A percentile compares a stretch with the other conserved stretches of the same genome.
These are phyloP conservation scores for Ogataea saltuana DNA, from an alignment of 805 yeast species.

Conservation along the genomic window DNA sequence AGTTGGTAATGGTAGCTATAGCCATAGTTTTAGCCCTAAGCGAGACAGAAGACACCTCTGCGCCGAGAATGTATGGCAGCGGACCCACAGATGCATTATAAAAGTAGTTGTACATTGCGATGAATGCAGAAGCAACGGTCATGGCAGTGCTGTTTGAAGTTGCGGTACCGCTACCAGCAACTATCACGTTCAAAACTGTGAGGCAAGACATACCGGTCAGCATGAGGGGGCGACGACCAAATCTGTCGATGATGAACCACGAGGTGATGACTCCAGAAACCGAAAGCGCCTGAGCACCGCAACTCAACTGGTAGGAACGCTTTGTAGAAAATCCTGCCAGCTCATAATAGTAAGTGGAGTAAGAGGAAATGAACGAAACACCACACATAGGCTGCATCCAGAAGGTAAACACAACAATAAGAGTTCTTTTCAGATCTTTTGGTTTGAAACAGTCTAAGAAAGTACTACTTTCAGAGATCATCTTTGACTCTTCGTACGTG, in stretches of 20 bases:
- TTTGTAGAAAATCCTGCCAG: constrained; percentile 48
- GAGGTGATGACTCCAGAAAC: constrained; percentile 35
- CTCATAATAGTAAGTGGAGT: constrained; percentile 49
- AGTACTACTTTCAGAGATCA: constrained; percentile 18
- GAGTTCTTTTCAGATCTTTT: constrained; percentile 47
- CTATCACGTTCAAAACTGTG: constrained; percentile 27
- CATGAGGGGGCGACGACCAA: constrained; percentile 41
- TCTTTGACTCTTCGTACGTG: constrained; percentile 33
- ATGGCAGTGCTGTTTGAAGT: constrained; percentile 27
- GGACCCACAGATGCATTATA: constrained; percentile 36
- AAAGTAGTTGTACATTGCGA: constrained; percentile 26
- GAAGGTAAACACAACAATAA: constrained; percentile 40
- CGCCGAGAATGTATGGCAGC: constrained; percentile 30
- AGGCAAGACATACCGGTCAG: constrained; percentile 31
- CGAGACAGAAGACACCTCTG: constrained; percentile 42
- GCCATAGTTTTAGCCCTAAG: constrained; percentile 45
- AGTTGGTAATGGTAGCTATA: constrained; percentile 35
- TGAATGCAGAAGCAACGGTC: constrained; percentile 32
- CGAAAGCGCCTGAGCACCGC: constrained; percentile 38
- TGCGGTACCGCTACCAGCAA: constrained; percentile 31
- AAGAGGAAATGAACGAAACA: constrained; percentile 46
- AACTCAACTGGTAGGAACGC: constrained; percentile 37
- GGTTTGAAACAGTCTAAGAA: constrained; percentile 48
- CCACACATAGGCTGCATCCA: constrained; percentile 49
- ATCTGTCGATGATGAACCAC: constrained; percentile 43